phyloP scores from a whole-genome alignment of 2,329 filamentous ascomycete species.

The Curvularia spicifera region DNA sequence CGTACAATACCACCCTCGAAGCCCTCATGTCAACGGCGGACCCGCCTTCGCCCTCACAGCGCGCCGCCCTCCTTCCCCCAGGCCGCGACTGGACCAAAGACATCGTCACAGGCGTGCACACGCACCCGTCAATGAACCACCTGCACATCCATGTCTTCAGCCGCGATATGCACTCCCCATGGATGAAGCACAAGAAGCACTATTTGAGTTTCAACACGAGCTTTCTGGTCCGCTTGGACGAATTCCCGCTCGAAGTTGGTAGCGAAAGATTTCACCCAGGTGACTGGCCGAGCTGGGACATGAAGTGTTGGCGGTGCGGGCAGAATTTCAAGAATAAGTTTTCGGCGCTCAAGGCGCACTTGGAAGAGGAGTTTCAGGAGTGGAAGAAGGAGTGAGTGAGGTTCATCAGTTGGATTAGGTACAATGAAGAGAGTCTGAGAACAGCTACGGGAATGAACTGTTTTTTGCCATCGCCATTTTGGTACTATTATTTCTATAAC shows the following conservation, averaged over 20 bases:
- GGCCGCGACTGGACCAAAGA: slow-evolving; percentile 82
- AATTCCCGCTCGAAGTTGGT: slow-evolving; percentile 75
- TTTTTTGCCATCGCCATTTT: neutral
- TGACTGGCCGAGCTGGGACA: slow-evolving; percentile 68
- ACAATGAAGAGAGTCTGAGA: neutral
- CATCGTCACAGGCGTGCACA: slow-evolving; percentile 80
- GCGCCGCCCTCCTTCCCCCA: slow-evolving; percentile 55
- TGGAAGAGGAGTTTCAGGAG: slow-evolving; percentile 73
- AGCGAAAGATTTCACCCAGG: slow-evolving; percentile 68
- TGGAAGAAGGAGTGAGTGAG: slow-evolving; percentile 64
- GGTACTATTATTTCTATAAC: too few species aligned
- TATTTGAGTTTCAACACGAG: slow-evolving; percentile 90
- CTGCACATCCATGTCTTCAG: slow-evolving; percentile 89
- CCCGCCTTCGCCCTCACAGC: slow-evolving; percentile 51
- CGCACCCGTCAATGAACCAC: slow-evolving; percentile 89
- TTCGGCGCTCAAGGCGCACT: slow-evolving; percentile 74
- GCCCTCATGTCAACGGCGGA: slow-evolving; percentile 56
- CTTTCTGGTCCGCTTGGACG: slow-evolving; percentile 79
- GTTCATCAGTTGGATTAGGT: too few species aligned
- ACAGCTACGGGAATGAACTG: neutral
- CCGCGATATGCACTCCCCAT: slow-evolving; percentile 74
- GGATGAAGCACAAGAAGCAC: slow-evolving; percentile 80
- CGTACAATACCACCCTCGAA: slow-evolving; percentile 63
- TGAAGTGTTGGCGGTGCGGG: slow-evolving; percentile 86
- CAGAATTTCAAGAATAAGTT: slow-evolving; percentile 77